These are phyloP conservation scores for Backusella macrospora DNA, from an alignment of 192 early-diverging fungal genomes.

Conservation along the genomic window DNA sequence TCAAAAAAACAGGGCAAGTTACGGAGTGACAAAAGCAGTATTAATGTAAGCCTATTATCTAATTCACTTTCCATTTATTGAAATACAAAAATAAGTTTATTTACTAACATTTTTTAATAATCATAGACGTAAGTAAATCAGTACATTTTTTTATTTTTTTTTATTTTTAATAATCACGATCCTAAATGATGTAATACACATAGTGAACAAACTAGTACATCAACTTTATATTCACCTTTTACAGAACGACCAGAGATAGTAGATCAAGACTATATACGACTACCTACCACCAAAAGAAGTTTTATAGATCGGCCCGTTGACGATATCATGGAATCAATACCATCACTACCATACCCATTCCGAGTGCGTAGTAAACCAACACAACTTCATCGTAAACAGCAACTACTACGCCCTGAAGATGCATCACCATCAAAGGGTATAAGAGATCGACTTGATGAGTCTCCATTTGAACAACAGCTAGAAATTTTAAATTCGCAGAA, in stretches of 20 bases:
- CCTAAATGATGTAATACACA: constrained; percentile 12
- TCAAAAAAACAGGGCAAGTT: background rate
- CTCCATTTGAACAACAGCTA: background rate
- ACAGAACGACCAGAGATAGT: background rate
- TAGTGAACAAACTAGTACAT: background rate
- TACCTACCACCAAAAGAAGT: constrained; percentile 5
- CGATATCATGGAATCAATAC: constrained; percentile 1
- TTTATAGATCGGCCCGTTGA: background rate
- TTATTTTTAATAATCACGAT: background rate
- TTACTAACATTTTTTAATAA: background rate
- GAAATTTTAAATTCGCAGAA: background rate
- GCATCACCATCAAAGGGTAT: background rate
- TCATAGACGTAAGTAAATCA: constrained; percentile 10
- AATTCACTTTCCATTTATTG: background rate
- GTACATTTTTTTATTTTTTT: background rate
- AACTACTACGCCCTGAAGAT: background rate
- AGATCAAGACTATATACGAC: background rate
- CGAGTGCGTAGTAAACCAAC: background rate
- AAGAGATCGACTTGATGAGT: background rate
- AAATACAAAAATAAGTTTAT: background rate
- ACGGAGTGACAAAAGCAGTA: constrained; percentile 8
- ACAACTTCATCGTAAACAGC: background rate
- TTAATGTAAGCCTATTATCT: constrained; percentile 8
- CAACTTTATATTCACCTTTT: constrained; percentile 9
- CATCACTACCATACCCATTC: background rate